Base-by-base conservation (phyloP, 345 rosid genomes). In the Eucalyptus dawsonii region DNA sequence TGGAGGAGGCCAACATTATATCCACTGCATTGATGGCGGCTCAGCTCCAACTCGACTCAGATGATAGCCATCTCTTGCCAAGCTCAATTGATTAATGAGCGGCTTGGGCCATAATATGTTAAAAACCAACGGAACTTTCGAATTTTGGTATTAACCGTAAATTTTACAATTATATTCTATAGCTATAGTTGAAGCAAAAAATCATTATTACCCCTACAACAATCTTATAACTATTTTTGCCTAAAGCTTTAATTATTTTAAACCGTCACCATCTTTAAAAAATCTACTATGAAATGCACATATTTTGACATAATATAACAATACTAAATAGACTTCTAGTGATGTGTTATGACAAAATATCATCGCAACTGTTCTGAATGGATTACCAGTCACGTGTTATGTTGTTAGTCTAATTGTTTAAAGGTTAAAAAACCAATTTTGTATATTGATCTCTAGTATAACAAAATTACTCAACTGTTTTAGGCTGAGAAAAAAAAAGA, bases 341-440 rank as follows among this genome's bases (percentile, higher is more conserved):
- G 58, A 53, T 19, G 58, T 53, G 25, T 53, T 53, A 53, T 53
- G 58, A 19, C 58, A 53, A 24, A 19, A 19, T 19, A 53, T 19
- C 10, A 1, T 53, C 2, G 4, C 25, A 53, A 53, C 0, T 3
- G 5, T 19, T 53, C 25, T 3, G 0, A 53, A 53, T 0, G 24
- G 11, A 53, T 53, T 19, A 8, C 1, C 11, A 8, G 11, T 53
- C 58, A 19, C 0, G 11, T 53, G 11, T 19, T 53, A 53, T 53
- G 25, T 53, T 53, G 58, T 53, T 53, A 53, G 58, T 53, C 58
- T 53, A 53, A 53, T 53, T 53, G 10, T 53, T 19, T 53, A 53
- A 53, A 53, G 27, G 1, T 25, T 25, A 6, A 58, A 56, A 58
- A 5, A 58, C 14, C 7, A 27, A 11, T 25, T 58, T 11, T 58